Conservation (phyloP, 2,329 filamentous ascomycete genomes). For the Talaromyces atroroseus region DNA sequence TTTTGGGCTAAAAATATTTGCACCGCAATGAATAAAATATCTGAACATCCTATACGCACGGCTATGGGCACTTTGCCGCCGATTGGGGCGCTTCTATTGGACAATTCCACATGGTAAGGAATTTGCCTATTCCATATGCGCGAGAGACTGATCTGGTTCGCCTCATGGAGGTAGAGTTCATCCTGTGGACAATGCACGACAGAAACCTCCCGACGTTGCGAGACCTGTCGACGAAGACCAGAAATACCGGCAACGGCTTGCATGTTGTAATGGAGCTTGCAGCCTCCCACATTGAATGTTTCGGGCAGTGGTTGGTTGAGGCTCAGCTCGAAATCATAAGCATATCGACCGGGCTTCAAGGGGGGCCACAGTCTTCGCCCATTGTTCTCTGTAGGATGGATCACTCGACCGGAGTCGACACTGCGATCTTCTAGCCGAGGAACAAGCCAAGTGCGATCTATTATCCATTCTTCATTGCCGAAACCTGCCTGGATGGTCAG, state of each 20-base stretch:
- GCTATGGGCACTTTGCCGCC: slow-evolving; percentile 8
- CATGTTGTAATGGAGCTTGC: slow-evolving; percentile 6
- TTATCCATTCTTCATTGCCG: slow-evolving; percentile 1
- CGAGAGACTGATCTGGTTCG: slow-evolving; percentile 8
- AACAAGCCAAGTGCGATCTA: slow-evolving; percentile 3
- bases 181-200: slow-evolving; percentile 11
- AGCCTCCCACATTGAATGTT: slow-evolving; percentile 8
- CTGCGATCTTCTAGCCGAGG: slow-evolving; percentile 1
- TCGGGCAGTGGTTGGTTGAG: slow-evolving; percentile 8
- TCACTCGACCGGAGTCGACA: neutral
- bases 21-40: slow-evolving; percentile 6
- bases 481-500: neutral
- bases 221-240: slow-evolving; percentile 4
- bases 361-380: neutral
- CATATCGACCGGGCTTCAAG: slow-evolving; percentile 5
- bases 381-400: neutral
- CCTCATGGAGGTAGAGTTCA: slow-evolving; percentile 9
- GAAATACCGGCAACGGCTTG: slow-evolving; percentile 2
- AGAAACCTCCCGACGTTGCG: slow-evolving; percentile 4
- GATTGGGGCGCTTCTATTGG: slow-evolving; percentile 8
- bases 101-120: slow-evolving; percentile 4
- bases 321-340: slow-evolving; percentile 9
- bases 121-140: slow-evolving; percentile 11
- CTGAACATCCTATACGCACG: neutral
- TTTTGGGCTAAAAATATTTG: slow-evolving; percentile 9